Evolutionary conservation across 1,284 basidiomycete species (phyloP).

Genomic region (Gymnopus androsaceus): DNA sequence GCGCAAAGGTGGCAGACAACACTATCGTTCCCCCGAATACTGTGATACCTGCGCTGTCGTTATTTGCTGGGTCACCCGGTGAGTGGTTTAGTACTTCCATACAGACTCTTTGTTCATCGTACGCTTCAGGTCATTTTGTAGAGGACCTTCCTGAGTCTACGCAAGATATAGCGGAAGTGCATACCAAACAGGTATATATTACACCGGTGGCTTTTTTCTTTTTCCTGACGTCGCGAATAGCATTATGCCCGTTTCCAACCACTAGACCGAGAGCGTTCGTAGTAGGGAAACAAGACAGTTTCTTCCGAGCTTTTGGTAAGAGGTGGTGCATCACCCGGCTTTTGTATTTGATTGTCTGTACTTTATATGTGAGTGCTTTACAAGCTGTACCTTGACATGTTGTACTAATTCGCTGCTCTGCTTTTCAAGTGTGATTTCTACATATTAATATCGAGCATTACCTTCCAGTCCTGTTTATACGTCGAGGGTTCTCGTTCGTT

Average conservation of each 20-base stretch:
- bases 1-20: slow-evolving; percentile 84
- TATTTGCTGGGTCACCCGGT: slow-evolving; percentile 92
- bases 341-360: too few relatives aligned
- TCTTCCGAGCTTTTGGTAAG: neutral
- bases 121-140: slow-evolving; percentile 66
- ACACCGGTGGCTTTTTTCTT: neutral
- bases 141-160: slow-evolving; percentile 90
- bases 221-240: neutral
- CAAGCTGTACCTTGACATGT: too few relatives aligned
- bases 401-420: too few relatives aligned
- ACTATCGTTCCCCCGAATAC: slow-evolving; percentile 91
- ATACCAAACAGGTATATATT: slow-evolving; percentile 60
- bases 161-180: slow-evolving; percentile 77
- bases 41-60: slow-evolving; percentile 85
- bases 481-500: too few relatives aligned
- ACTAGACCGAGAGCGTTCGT: slow-evolving; percentile 36
- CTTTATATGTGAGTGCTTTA: too few relatives aligned
- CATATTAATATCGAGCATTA: too few relatives aligned
- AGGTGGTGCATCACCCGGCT: too few relatives aligned
- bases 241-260: slow-evolving; percentile 71
- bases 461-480: too few relatives aligned
- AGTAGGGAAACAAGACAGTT: neutral
- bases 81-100: slow-evolving; percentile 7
- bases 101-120: neutral
- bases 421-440: too few relatives aligned